Base-by-base conservation (phyloP, 495 filamentous ascomycete genomes). In the Daldinia bambusicola region DNA sequence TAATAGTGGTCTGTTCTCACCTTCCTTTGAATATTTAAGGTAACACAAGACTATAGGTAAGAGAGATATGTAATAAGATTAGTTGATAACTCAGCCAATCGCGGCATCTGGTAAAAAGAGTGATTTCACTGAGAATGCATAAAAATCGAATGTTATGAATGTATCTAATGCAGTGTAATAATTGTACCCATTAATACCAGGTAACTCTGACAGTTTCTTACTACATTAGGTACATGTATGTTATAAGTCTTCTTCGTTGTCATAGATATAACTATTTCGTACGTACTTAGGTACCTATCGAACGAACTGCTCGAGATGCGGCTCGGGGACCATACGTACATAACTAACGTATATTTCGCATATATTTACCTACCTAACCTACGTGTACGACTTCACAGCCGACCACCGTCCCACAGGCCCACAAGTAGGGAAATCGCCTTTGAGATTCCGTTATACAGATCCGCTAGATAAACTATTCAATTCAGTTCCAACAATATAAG, bases 381-480 rank as follows among this genome's bases (percentile, higher is more conserved):
- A 56, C 53, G 31, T 68, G 64, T 61, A 68, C 55, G 43, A 59
- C 60, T 55, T 63, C 26, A 36, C 50, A 63, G 36, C 63, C 37
- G 37, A 45, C 0, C 14, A 18, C n/a, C 20, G 32, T 69, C 58
- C 62, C 61, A 73, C 56, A 61, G 70, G 66, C 51, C 70, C 61
- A 59, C 70, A 62, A 66, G 66, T 60, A 62, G 70, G 70, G 65
- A 65, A 68, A 68, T 61, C 61, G 50, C 45, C 65, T 43, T 20
- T 66, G 38, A 59, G 61, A 62, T 73, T 45, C 65, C 70, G 61
- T 38, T 66, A 72, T 40, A 68, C 58, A 72, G 70, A 72, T 69
- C 69, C 55, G 60, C 65, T 32, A 73, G 70, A 73, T 73, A 58
- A 61, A 69, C 66, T 63, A 69, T 66, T 16, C 55, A 52, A 61